These are phyloP conservation scores for Suillus ampliporus DNA, from an alignment of 768 basidiomycete species.

Conservation along the genomic window DNA sequence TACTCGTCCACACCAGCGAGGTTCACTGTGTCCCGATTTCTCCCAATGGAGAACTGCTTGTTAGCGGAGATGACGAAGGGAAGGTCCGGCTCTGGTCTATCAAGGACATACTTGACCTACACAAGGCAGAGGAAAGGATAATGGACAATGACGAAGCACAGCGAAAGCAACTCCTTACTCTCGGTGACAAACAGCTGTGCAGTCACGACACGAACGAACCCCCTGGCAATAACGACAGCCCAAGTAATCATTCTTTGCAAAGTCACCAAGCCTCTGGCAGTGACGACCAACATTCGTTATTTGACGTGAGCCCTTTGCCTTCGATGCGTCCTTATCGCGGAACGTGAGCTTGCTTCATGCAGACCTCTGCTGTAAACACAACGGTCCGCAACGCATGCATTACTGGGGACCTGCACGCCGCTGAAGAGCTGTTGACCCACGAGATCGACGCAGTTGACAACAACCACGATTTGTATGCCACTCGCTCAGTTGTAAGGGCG, in stretches of 20 bases:
- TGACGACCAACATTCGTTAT: background rate
- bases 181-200: too few species aligned
- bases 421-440: background rate
- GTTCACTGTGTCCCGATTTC: conserved; percentile 1
- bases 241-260: background rate
- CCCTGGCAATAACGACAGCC: background rate
- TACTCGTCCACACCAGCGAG: background rate
- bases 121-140: background rate
- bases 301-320: background rate
- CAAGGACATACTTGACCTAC: background rate
- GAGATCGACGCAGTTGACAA: background rate
- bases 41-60: conserved; percentile 2
- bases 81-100: conserved; percentile 7
- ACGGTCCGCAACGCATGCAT: background rate
- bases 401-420: background rate
- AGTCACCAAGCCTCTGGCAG: background rate
- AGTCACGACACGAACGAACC: background rate
- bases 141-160: too few species aligned
- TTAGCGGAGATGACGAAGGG: conserved; percentile 18
- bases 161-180: too few species aligned
- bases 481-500: background rate
- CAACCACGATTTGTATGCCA: background rate
- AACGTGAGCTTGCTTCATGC: background rate
- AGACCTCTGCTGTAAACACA: background rate
- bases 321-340: background rate